A percentile compares a stretch with the other conserved stretches of the same genome.
Conservation (phyloP, 257 asterid genomes). For the Gardenia jasminoides region DNA sequence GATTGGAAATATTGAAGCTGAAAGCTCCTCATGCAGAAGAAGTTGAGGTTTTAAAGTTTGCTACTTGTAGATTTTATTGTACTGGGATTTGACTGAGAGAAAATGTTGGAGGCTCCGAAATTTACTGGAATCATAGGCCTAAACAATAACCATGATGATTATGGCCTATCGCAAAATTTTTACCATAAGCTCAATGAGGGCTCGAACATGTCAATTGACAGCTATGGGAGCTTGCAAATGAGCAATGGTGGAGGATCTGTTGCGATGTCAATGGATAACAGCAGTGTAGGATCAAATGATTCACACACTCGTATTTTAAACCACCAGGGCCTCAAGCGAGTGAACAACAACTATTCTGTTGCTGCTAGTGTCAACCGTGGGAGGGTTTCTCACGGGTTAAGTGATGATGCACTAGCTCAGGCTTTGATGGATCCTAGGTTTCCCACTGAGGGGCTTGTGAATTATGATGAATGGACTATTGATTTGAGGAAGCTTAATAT, state of each 20-base stretch:
- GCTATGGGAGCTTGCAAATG: slow-evolving; percentile 85
- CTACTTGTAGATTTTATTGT: slow-evolving; percentile 18
- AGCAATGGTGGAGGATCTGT: slow-evolving; percentile 94
- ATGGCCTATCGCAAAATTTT: slow-evolving; percentile 64
- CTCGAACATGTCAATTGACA: slow-evolving; percentile 80
- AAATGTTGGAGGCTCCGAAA: slow-evolving; percentile 84
- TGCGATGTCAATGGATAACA: slow-evolving; percentile 86
- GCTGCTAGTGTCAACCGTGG: slow-evolving; percentile 81
- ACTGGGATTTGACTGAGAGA: slow-evolving; percentile 22
- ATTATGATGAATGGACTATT: slow-evolving; percentile 90
- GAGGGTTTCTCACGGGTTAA: slow-evolving; percentile 60
- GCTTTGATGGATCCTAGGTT: slow-evolving; percentile 84
- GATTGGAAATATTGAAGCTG: slow-evolving; percentile 27
- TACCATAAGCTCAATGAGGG: slow-evolving; percentile 91
- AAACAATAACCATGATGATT: slow-evolving; percentile 72
- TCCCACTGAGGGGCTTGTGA: slow-evolving; percentile 86
- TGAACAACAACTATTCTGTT: slow-evolving; percentile 64
- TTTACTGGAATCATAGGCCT: slow-evolving; percentile 74
- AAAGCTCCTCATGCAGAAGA: slow-evolving; percentile 47
- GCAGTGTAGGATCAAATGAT: slow-evolving; percentile 87
- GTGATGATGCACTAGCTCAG: slow-evolving; percentile 86
- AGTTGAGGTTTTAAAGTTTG: slow-evolving; percentile 22
- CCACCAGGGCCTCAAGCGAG: slow-evolving; percentile 87
- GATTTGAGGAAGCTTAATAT: slow-evolving; percentile 91
- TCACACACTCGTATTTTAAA: slow-evolving; percentile 81